These are phyloP conservation scores for Hypomontagnella monticulosa DNA, from an alignment of 495 filamentous ascomycete species.

Conservation along the genomic window DNA sequence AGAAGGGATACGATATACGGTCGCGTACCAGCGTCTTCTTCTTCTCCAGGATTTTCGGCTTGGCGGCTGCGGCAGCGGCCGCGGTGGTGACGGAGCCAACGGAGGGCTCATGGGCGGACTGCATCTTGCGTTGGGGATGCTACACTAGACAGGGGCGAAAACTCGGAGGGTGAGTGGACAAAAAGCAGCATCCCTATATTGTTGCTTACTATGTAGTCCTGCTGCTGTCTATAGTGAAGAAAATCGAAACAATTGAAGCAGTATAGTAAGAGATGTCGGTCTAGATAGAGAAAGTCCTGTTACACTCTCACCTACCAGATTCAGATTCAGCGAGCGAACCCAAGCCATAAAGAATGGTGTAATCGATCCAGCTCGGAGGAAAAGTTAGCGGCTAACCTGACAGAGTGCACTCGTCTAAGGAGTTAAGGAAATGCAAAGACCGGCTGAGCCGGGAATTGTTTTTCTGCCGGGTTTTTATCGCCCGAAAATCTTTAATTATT, in stretches of 20 bases:
- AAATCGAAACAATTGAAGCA: slow-evolving; percentile 16
- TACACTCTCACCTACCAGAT: slow-evolving; percentile 34
- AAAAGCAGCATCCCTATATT: slow-evolving; percentile 36
- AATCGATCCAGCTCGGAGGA: slow-evolving; percentile 24
- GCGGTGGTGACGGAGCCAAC: slow-evolving; percentile 26
- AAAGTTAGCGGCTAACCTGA: slow-evolving; percentile 38
- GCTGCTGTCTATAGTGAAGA: slow-evolving; percentile 15
- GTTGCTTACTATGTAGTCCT: slow-evolving; percentile 34
- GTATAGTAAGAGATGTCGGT: slow-evolving; percentile 23
- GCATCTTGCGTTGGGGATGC: slow-evolving; percentile 31
- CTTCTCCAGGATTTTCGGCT: slow-evolving; percentile 42
- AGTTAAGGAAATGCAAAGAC: slow-evolving; percentile 4
- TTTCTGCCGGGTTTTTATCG: slow-evolving; percentile 38
- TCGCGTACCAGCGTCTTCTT: slow-evolving; percentile 42
- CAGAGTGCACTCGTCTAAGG: slow-evolving; percentile 13
- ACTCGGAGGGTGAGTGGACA: slow-evolving; percentile 32
- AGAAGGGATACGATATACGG: slow-evolving; percentile 78
- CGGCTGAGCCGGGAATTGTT: slow-evolving; percentile 42
- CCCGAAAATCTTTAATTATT: slow-evolving; percentile 17
- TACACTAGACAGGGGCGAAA: slow-evolving; percentile 35
- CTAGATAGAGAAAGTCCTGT: slow-evolving; percentile 5
- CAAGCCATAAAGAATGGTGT: slow-evolving; percentile 40
- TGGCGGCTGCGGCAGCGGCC: slow-evolving; percentile 28
- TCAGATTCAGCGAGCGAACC: slow-evolving; percentile 33
- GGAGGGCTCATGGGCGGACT: slow-evolving; percentile 32